Conservation (phyloP, 2,329 filamentous ascomycete species). For the Xylariales sp. region DNA sequence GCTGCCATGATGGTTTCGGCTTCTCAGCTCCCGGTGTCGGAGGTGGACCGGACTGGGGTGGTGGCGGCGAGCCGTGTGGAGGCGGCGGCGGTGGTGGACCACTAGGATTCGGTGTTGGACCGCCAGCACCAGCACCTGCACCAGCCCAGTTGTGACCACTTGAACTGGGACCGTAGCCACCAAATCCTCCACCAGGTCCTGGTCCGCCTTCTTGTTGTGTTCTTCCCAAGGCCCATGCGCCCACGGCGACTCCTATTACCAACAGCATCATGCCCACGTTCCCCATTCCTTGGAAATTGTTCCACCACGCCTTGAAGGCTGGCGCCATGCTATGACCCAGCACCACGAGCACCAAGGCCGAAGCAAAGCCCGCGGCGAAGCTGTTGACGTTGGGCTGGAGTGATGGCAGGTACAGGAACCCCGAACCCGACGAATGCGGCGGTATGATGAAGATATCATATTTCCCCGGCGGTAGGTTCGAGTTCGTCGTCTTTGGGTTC, state of each 20-base stretch:
- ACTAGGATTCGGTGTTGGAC: constrained; percentile 17
- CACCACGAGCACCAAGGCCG: constrained; percentile 66
- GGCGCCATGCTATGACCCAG: constrained; percentile 72
- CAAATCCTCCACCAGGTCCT: constrained; percentile 14
- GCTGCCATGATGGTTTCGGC: constrained; percentile 35
- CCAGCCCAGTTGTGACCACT: constrained; percentile 13
- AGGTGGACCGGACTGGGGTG: constrained; percentile 21
- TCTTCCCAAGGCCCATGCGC: constrained; percentile 72
- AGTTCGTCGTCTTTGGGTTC: constrained; percentile 62
- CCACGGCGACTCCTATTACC: constrained; percentile 67
- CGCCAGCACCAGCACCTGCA: constrained; percentile 16
- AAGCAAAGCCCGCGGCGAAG: constrained; percentile 81
- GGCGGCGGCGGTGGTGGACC: constrained; percentile 32
- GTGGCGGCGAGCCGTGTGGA: constrained; percentile 27
- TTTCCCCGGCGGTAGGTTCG: constrained; percentile 72
- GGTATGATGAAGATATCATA: constrained; percentile 98
- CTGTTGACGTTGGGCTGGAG: constrained; percentile 81
- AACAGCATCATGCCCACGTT: constrained; percentile 70
- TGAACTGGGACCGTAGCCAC: constrained; percentile 19
- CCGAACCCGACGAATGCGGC: constrained; percentile 80
- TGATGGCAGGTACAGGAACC: constrained; percentile 92
- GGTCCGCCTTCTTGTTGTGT: constrained; percentile 49
- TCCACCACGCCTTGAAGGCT: constrained; percentile 68
- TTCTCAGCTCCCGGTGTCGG: constrained; percentile 23
- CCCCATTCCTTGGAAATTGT: constrained; percentile 64